Conservation (phyloP, 139 green algal genomes). For the Klebsormidium nitens region DNA sequence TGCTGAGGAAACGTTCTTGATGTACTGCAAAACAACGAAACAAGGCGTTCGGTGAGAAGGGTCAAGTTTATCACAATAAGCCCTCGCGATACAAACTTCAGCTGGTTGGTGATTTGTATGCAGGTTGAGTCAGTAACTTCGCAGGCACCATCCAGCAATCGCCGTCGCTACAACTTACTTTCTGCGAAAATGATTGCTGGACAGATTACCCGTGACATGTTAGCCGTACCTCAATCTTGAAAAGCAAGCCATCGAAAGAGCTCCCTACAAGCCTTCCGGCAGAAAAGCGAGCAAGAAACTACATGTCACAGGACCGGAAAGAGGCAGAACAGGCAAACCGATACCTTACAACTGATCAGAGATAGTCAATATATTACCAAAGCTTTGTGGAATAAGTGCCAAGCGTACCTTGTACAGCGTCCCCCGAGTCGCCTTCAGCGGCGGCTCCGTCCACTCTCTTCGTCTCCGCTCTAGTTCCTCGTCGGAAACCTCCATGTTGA, state of each 20-base stretch:
- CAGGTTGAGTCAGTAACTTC: background rate
- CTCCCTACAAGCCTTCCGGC: background rate
- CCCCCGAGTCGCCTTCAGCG: constrained; percentile 71
- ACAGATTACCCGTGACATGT: too few species aligned
- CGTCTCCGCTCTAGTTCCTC: constrained; percentile 62
- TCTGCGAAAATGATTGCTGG: background rate
- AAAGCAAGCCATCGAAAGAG: background rate
- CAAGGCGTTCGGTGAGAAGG: background rate
- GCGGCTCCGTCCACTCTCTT: constrained; percentile 64
- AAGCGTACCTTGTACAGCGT: constrained; percentile 84
- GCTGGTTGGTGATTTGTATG: background rate
- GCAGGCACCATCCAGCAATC: background rate
- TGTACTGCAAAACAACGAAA: constrained; percentile 62
- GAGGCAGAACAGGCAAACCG: background rate
- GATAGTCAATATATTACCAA: background rate
- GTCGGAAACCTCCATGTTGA: constrained; percentile 71
- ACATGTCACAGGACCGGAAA: background rate
- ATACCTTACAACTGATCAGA: background rate
- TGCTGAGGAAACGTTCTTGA: constrained; percentile 81
- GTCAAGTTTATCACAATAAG: background rate
- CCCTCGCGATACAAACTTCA: background rate
- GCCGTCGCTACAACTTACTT: background rate
- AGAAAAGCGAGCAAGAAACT: background rate
- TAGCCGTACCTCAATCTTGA: too few species aligned
- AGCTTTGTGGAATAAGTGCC: background rate